Conservation (phyloP, 305 asterid genomes). For the Solanum chacoense region DNA sequence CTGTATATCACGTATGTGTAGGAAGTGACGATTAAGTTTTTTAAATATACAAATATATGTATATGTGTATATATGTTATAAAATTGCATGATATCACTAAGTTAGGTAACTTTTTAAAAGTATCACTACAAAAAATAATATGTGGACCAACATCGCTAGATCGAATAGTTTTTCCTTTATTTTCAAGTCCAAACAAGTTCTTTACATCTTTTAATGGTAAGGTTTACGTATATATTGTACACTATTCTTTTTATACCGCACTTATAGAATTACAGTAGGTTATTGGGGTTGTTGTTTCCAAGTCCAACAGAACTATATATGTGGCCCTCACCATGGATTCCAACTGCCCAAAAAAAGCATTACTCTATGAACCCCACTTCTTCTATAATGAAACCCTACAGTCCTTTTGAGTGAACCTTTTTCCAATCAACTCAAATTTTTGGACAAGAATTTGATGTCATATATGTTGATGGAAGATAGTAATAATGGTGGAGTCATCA, state of each 20-base stretch:
- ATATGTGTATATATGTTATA: background rate
- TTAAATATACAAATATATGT: background rate
- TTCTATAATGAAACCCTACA: background rate
- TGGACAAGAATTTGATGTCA: background rate
- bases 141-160: background rate
- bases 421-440: background rate
- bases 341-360: background rate
- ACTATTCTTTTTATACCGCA: background rate
- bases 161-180: background rate
- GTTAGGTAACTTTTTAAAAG: background rate
- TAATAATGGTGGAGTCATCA: background rate
- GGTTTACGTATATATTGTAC: accelerated
- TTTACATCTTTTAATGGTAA: too few relatives aligned
- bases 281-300: background rate
- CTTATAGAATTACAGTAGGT: background rate
- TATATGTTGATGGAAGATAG: background rate
- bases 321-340: background rate
- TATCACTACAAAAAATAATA: background rate
- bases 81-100: background rate
- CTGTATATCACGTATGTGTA: background rate
- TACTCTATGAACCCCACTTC: background rate
- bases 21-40: background rate
- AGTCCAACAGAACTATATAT: background rate
- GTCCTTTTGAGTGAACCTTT: background rate
- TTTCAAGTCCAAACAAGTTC: background rate